Evolutionary conservation across 2,329 filamentous ascomycete species (phyloP).

Genomic region (Fusarium marasasianum): DNA sequence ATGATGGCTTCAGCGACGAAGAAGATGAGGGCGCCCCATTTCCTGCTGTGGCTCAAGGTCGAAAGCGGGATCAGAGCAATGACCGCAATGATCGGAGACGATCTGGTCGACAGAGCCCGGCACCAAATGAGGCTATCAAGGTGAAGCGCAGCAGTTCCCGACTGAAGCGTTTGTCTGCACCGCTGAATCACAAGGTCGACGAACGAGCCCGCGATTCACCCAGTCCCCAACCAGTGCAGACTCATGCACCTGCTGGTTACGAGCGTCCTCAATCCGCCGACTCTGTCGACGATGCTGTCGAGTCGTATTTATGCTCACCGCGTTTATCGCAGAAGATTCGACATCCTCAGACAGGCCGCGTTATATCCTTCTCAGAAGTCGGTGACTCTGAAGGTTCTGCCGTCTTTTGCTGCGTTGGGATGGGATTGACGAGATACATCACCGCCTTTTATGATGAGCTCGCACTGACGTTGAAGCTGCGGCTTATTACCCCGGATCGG

Average conservation of each 20-base stretch:
- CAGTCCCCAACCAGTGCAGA: slow-evolving; percentile 42
- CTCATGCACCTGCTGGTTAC: slow-evolving; percentile 61
- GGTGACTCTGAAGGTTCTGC: slow-evolving; percentile 91
- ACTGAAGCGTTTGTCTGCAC: slow-evolving; percentile 66
- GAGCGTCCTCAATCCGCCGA: slow-evolving; percentile 82
- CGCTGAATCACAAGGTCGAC: slow-evolving; percentile 54
- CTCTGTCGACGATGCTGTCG: slow-evolving; percentile 88
- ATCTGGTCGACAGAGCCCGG: slow-evolving; percentile 61
- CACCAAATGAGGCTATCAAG: slow-evolving; percentile 55
- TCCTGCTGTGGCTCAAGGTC: slow-evolving; percentile 72
- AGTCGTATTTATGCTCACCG: slow-evolving; percentile 83
- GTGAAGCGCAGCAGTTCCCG: slow-evolving; percentile 66
- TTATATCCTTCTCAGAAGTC: slow-evolving; percentile 96
- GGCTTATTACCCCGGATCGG: slow-evolving; percentile 92
- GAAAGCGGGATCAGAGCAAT: slow-evolving; percentile 58
- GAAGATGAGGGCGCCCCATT: slow-evolving; percentile 75
- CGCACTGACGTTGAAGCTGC: slow-evolving; percentile 84
- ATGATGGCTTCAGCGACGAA: slow-evolving; percentile 44
- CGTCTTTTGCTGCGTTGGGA: slow-evolving; percentile 96
- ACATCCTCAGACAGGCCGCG: slow-evolving; percentile 84
- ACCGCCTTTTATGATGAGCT: slow-evolving; percentile 98
- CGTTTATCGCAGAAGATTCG: slow-evolving; percentile 87
- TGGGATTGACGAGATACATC: slow-evolving; percentile 95
- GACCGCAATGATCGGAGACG: slow-evolving; percentile 57
- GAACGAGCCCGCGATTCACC: slow-evolving; percentile 45